Conservation (phyloP, 805 yeast genomes). For the Candida schatavii region DNA sequence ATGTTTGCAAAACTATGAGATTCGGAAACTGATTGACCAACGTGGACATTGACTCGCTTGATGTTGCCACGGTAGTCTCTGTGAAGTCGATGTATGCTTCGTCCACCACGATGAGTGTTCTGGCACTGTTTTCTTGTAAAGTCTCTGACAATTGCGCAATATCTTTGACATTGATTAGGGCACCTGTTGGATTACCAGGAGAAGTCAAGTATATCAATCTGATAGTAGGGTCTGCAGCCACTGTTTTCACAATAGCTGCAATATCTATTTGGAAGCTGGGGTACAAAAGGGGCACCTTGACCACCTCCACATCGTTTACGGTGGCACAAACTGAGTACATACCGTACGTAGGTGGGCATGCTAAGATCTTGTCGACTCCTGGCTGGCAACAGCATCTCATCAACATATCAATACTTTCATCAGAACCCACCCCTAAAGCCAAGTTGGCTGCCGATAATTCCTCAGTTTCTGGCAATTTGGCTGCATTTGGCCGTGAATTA, state of each 20-base stretch:
- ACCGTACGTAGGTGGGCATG: slow-evolving; percentile 95
- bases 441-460: slow-evolving; percentile 60
- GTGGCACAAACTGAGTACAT: slow-evolving; percentile 93
- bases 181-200: slow-evolving; percentile 96
- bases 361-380: slow-evolving; percentile 73
- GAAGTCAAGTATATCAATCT: slow-evolving; percentile 84
- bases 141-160: slow-evolving; percentile 41
- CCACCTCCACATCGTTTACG: slow-evolving; percentile 81
- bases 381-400: slow-evolving; percentile 85
- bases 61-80: slow-evolving; percentile 1
- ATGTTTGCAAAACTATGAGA: slow-evolving; percentile 83
- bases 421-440: slow-evolving; percentile 96
- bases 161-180: slow-evolving; percentile 44
- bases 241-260: slow-evolving; percentile 48
- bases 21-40: slow-evolving; percentile 80
- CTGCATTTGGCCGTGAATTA: slow-evolving; percentile 45
- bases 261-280: slow-evolving; percentile 58
- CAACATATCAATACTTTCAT: slow-evolving; percentile 88
- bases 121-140: slow-evolving; percentile 49
- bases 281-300: slow-evolving; percentile 60
- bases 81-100: slow-evolving; percentile 93
- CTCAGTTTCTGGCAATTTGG: slow-evolving; percentile 8
- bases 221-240: slow-evolving; percentile 57
- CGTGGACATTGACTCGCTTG: slow-evolving; percentile 57
- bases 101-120: slow-evolving; percentile 81